These are phyloP conservation scores for Trichoderma erinaceum DNA, from an alignment of 495 filamentous ascomycete genomes.

Conservation along the genomic window DNA sequence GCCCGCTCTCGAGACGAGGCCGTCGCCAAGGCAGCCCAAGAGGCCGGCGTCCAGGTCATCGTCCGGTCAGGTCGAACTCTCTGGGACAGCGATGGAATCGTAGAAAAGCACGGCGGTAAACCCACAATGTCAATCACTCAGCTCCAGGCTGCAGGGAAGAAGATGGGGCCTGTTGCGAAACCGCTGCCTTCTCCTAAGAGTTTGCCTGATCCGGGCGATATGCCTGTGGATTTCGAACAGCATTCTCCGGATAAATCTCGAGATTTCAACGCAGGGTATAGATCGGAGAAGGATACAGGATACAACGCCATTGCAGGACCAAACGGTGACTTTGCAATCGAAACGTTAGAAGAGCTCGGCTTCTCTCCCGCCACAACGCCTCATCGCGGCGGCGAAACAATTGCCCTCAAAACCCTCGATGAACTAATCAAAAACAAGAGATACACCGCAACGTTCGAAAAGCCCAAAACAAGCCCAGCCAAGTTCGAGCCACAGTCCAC, in stretches of 20 bases:
- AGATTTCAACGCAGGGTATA: conserved; percentile 51
- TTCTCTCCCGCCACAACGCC: conserved; percentile 51
- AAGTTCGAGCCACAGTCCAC: conserved; percentile 62
- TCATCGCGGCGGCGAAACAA: conserved; percentile 57
- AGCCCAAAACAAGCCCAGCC: conserved; percentile 64
- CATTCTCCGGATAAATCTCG: conserved; percentile 34
- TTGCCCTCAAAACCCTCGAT: conserved; percentile 47
- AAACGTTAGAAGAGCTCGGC: conserved; percentile 57
- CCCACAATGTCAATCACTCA: conserved; percentile 65
- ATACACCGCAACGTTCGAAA: conserved; percentile 62
- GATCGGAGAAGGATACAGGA: conserved; percentile 41
- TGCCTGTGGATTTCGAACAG: conserved; percentile 49
- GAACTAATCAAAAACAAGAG: conserved; percentile 49
- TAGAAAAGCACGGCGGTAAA: conserved; percentile 55
- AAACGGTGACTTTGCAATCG: conserved; percentile 53
- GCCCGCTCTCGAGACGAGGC: conserved; percentile 52
- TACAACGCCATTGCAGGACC: conserved; percentile 56
- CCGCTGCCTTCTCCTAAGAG: conserved; percentile 49
- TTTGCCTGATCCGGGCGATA: conserved; percentile 56
- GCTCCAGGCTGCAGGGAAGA: conserved; percentile 43
- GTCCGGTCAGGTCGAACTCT: conserved; percentile 54
- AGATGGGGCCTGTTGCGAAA: conserved; percentile 46
- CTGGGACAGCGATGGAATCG: conserved; percentile 61
- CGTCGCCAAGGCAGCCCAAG: conserved; percentile 48
- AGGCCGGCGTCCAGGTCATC: conserved; percentile 59